Evolutionary conservation across 2,329 filamentous ascomycete genomes (phyloP), one percentile per base, ranked within the genome.

Genomic region (Chaetomium globosum): DNA sequence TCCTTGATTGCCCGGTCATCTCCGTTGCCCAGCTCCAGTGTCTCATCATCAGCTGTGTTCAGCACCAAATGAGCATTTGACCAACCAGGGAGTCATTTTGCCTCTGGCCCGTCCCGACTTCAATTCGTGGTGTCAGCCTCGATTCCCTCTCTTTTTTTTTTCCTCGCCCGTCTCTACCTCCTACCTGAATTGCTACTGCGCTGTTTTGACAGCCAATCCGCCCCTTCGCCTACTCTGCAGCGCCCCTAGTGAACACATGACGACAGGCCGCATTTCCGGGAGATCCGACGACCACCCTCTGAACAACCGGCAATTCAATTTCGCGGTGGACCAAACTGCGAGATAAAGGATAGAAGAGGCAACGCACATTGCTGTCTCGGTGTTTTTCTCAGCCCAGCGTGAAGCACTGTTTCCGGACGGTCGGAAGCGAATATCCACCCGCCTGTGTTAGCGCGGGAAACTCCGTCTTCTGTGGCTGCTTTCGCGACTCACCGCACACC

Each of bases 371-470:
- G 61, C 31, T 46, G 39, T 4, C 12, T 23, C 31, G 46, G 43
- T 8, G 56, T 2, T 36, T 21, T 16, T 10, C 31, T 43, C 36
- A 30, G 21, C 33, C 36, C 43, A 46, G 26, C 59, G 43, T 56
- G 51, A 63, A 52, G 52, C 57, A 52, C 63, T 64, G 67, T 65
- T 71, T 70, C 65, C 65, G 70, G 68, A 65, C 51, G 51, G 19
- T 65, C 64, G 61, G 67, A 68, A 65, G 28, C 59, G 49, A 64
- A 52, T 30, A 62, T 52, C 61, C 31, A 60, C 54, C 61, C 31
- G 55, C 48, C 55, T 26, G 26, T 26, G 33, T 36, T 36, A 54
- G 33, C 13, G 23, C 55, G 61, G 53, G 56, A 28, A 51, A 19
- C 53, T 39, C 43, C 39, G 59, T 54, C 5, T 12, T 43, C 30